Percentiles rank a stretch among this genome's conserved stretches.
These are phyloP conservation scores for Mycothermus thermophilus DNA, from an alignment of 495 filamentous ascomycete genomes.

Conservation along the genomic window DNA sequence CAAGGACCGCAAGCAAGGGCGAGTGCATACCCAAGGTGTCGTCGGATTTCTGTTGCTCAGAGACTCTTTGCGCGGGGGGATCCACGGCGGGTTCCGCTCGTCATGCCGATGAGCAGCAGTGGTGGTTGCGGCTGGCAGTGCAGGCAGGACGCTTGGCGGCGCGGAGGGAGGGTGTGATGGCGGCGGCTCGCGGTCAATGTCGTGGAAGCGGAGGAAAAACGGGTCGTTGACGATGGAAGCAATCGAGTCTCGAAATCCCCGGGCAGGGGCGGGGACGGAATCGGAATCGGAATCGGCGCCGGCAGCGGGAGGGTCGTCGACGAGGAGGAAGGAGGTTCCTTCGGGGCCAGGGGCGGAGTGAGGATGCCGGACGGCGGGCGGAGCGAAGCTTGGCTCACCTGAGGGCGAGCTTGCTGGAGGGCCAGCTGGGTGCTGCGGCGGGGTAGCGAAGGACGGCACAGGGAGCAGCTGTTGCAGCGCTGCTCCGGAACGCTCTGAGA, in stretches of 20 bases:
- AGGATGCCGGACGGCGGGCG: slow-evolving; percentile 5
- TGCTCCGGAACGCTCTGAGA: slow-evolving; percentile 12
- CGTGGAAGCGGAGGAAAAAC: slow-evolving; percentile 24
- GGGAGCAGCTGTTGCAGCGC: slow-evolving; percentile 3
- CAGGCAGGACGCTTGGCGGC: not conserved
- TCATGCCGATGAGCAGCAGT: slow-evolving; percentile 19
- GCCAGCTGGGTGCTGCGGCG: not conserved
- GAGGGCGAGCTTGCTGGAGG: not conserved
- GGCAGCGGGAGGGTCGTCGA: slow-evolving; percentile 16
- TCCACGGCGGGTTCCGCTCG: slow-evolving; percentile 22
- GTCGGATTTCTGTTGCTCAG: slow-evolving; percentile 19
- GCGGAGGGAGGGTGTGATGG: not conserved
- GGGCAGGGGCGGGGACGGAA: not conserved
- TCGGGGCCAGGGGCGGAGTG: slow-evolving; percentile 8
- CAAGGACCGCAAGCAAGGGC: no score
- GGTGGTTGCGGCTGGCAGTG: slow-evolving; percentile 1
- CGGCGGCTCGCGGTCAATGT: not conserved
- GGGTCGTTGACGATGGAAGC: slow-evolving; percentile 33
- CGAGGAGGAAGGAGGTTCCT: slow-evolving; percentile 19
- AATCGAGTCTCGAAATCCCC: slow-evolving; percentile 27
- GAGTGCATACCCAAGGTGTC: slow-evolving; percentile 25
- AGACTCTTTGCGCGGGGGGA: slow-evolving; percentile 29
- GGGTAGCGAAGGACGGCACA: slow-evolving; percentile 7
- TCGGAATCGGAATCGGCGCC: slow-evolving; percentile 2
- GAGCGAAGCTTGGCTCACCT: slow-evolving; percentile 6